Evolutionary conservation across 768 basidiomycete species (phyloP), one percentile per base, ranked within the genome.

Genomic region (Leccinum sublutescens): DNA sequence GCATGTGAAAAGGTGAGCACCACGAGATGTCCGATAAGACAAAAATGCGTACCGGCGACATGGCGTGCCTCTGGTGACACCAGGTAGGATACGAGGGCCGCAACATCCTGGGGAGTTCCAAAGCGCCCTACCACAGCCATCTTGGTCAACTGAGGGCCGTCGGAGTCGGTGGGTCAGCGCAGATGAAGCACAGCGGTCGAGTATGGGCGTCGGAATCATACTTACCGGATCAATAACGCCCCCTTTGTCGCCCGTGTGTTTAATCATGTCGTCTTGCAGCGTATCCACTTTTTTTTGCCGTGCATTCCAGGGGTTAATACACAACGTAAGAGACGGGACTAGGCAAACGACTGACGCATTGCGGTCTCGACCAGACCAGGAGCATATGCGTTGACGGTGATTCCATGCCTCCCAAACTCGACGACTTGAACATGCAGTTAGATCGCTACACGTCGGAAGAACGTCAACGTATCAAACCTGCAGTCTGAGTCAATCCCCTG

Each of bases 401-500:
- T 69, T n/a, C 68, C 67, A 38, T 69, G 8, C 17, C 53, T 58
- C 25, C 68, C 72, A 55, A 70, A 66, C 60, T 78, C 76, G 21
- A 57, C 6, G 2, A 75, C 76, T 77, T 48, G 21, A 19, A 12
- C 12, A n/a, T 1, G 38, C 27, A 17, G n/a, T 68, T 27, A 61
- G 19, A 54, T 49, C 23, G 21, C 3, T 19, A 40, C 12, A 43
- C 14, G 21, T 40, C 8, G 25, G 2, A 49, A 14, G 5, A 23
- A 15, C 27, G 0, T 21, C 19, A 34, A 15, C 5, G 8, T 0
- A 38, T 29, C 60, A 12, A 33, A 71, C 70, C 70, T 56, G 70
- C 63, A 2, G 64, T 58, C 54, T 79, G 78, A 1, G 80, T 80
- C 27, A 81, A 62, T 15, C 76, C 78, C 27, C 78, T 69, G 0